Evolutionary conservation across 2,329 filamentous ascomycete species (phyloP).

Genomic region (Cryphonectria japonica): DNA sequence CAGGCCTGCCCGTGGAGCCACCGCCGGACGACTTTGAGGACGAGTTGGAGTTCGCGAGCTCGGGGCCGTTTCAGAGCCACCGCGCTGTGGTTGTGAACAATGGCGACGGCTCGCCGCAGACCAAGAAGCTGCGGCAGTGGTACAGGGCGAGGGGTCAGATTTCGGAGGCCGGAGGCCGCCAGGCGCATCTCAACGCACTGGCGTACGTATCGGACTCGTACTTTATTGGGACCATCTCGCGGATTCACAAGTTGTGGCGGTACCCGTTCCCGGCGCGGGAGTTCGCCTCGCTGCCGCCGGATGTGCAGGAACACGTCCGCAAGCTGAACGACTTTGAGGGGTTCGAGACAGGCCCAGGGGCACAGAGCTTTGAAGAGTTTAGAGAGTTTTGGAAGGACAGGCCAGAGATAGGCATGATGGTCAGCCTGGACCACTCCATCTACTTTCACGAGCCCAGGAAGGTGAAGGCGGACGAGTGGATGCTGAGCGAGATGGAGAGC

Average conservation of each 20-base stretch:
- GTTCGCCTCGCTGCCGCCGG: constrained; percentile 54
- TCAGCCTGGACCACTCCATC: constrained; percentile 76
- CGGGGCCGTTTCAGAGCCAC: constrained; percentile 54
- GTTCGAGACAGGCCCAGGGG: constrained; percentile 21
- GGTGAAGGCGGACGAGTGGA: constrained; percentile 72
- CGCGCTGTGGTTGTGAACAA: constrained; percentile 46
- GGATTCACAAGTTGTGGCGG: constrained; percentile 80
- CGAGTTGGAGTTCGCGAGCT: constrained; percentile 54
- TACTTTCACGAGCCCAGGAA: constrained; percentile 66
- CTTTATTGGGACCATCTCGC: constrained; percentile 87
- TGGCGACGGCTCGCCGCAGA: constrained; percentile 46
- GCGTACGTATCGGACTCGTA: constrained; percentile 93
- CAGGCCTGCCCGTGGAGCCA: constrained; percentile 35
- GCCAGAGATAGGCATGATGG: constrained; percentile 79
- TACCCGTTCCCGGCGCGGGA: constrained; percentile 62
- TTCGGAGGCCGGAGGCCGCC: constrained; percentile 70
- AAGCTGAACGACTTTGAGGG: constrained; percentile 49
- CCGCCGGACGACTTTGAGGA: constrained; percentile 46
- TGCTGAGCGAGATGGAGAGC: constrained; percentile 78
- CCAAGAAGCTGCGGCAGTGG: constrained; percentile 74
- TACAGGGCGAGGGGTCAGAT: constrained; percentile 76
- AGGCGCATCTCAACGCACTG: constrained; percentile 83
- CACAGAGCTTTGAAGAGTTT: constrained; percentile 43
- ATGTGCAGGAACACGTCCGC: constrained; percentile 43
- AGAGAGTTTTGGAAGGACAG: constrained; percentile 51